Percentiles rank a stretch among this genome's conserved stretches.
Evolutionary conservation across 306 rosid genomes (phyloP).

Genomic region (Herpetospermum pedunculosum): DNA sequence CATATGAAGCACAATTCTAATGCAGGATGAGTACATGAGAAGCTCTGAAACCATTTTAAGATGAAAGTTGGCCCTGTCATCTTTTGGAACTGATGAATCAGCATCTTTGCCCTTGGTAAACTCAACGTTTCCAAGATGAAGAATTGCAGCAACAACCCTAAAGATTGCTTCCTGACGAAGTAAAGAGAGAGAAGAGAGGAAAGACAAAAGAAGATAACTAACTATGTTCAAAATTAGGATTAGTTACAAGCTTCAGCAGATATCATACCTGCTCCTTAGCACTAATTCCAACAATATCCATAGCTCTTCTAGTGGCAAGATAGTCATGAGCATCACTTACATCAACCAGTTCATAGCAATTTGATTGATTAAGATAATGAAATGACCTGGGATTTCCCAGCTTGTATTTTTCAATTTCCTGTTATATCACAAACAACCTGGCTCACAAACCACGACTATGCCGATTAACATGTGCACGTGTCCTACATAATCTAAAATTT

Average conservation of each 20-base stretch:
- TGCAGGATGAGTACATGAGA: conserved; percentile 53
- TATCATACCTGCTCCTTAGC: conserved; percentile 77
- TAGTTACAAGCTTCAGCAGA: conserved; percentile 15
- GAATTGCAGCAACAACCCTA: conserved; percentile 91
- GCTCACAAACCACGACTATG: background rate
- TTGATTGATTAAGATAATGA: conserved; percentile 96
- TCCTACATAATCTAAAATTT: conserved; percentile 5
- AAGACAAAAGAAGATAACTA: conserved; percentile 18
- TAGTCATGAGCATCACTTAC: conserved; percentile 82
- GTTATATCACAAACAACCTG: conserved; percentile 21
- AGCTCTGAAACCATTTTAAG: conserved; percentile 78
- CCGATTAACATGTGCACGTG: background rate
- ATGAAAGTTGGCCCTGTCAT: conserved; percentile 77
- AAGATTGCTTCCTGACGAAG: conserved; percentile 85
- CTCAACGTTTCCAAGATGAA: conserved; percentile 75
- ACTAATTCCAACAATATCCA: conserved; percentile 94
- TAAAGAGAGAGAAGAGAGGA: conserved; percentile 11
- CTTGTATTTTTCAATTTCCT: conserved; percentile 95
- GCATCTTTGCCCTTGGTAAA: conserved; percentile 77
- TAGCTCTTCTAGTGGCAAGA: conserved; percentile 97
- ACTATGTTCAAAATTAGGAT: conserved; percentile 4
- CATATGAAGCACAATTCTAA: conserved; percentile 10
- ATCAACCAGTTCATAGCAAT: conserved; percentile 74
- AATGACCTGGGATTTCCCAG: conserved; percentile 74
- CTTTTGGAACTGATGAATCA: conserved; percentile 93